These are phyloP conservation scores for Cladochytrium replicatum DNA, from an alignment of 192 early-diverging fungal genomes.

Conservation along the genomic window DNA sequence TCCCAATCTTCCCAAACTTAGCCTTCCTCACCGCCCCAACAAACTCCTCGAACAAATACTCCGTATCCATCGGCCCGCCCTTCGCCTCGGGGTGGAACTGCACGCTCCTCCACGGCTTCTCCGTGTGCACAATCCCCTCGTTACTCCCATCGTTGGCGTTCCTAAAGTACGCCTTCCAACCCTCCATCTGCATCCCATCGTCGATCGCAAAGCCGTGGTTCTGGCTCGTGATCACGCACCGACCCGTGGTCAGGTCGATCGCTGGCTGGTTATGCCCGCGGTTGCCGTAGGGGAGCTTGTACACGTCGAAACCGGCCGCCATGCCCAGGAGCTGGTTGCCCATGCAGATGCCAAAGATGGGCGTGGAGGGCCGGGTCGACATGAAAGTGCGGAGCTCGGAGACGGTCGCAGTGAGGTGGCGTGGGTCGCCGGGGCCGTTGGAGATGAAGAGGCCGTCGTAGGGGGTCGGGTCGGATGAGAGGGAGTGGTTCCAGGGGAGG, in stretches of 20 bases:
- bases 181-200: slow-evolving; percentile 53
- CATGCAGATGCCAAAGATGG: slow-evolving; percentile 98
- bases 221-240: slow-evolving; percentile 89
- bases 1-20: slow-evolving; percentile 41
- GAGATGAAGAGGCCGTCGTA: slow-evolving; percentile 88
- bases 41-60: slow-evolving; percentile 79
- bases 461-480: slow-evolving; percentile 37
- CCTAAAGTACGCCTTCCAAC: slow-evolving; percentile 80
- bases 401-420: slow-evolving; percentile 54
- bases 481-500: slow-evolving; percentile 78
- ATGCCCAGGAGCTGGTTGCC: slow-evolving; percentile 86
- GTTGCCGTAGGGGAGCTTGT: slow-evolving; percentile 91
- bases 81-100: slow-evolving; percentile 97
- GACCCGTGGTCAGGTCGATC: slow-evolving; percentile 60
- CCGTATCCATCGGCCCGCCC: slow-evolving; percentile 88
- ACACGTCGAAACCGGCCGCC: slow-evolving; percentile 73
- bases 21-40: slow-evolving; percentile 51
- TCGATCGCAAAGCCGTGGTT: slow-evolving; percentile 87
- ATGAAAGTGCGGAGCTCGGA: slow-evolving; percentile 55
- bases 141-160: slow-evolving; percentile 95
- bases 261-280: slow-evolving; percentile 95
- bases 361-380: slow-evolving; percentile 26
- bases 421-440: slow-evolving; percentile 86
- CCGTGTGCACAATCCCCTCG: slow-evolving; percentile 76
- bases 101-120: slow-evolving; percentile 66